Percentiles rank a stretch among this genome's conserved stretches.
These are phyloP conservation scores for Solanum chacoense DNA, from an alignment of 305 asterid species.

Conservation along the genomic window DNA sequence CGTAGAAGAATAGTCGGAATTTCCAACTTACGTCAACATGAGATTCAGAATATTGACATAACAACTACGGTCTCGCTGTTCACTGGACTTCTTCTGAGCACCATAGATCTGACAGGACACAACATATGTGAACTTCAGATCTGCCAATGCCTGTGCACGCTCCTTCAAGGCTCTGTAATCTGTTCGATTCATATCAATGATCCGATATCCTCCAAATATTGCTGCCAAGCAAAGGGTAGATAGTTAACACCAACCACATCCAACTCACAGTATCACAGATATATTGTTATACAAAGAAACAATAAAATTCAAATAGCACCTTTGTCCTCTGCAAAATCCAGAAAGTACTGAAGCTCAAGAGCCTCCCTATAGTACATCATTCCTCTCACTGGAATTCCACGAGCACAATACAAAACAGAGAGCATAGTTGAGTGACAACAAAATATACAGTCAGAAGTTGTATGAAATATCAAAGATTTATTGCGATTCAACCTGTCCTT, in stretches of 20 bases:
- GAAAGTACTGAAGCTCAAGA: constrained; percentile 89
- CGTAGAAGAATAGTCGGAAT: constrained; percentile 1
- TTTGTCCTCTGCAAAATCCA: constrained; percentile 77
- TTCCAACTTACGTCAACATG: constrained; percentile 70
- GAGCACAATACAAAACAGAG: constrained; percentile 5
- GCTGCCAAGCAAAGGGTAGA: constrained; percentile 35
- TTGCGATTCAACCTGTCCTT: constrained; percentile 62
- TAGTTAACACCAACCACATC: constrained; percentile 2
- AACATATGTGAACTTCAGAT: constrained; percentile 91
- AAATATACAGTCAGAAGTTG: neutral
- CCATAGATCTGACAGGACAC: constrained; percentile 98
- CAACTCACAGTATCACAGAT: neutral
- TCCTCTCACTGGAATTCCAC: constrained; percentile 68
- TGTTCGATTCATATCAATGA: constrained; percentile 39
- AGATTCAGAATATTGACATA: constrained; percentile 84
- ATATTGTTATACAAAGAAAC: neutral
- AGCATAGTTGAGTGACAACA: neutral
- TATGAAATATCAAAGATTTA: constrained; percentile 4
- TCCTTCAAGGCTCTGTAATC: constrained; percentile 51
- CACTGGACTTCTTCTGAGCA: constrained; percentile 83
- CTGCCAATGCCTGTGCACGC: constrained; percentile 82
- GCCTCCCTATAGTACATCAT: constrained; percentile 98
- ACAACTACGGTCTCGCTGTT: constrained; percentile 57
- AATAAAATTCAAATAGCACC: constrained; percentile 26
- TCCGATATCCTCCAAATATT: constrained; percentile 73